phyloP scores from a whole-genome alignment of 1,284 basidiomycete genomes.

The Filobasidium uniguttulatum region DNA sequence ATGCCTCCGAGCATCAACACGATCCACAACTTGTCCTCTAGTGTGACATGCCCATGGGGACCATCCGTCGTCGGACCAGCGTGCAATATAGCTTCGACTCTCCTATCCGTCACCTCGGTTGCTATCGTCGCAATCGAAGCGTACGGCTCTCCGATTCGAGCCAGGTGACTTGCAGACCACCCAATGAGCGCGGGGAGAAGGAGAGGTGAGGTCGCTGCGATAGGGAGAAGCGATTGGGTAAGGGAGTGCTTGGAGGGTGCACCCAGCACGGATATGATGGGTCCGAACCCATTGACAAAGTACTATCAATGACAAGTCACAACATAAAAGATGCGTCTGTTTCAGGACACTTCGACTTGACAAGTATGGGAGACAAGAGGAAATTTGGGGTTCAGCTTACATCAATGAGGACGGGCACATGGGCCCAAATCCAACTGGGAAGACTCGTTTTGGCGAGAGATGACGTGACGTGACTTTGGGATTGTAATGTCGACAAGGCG shows the following conservation, averaged over 20 bases:
- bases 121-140: conserved; percentile 20
- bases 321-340: neutral
- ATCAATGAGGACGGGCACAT: conserved; percentile 9
- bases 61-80: conserved; percentile 15
- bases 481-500: conserved; percentile 3
- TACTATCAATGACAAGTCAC: conserved; percentile 10
- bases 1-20: conserved; percentile 23
- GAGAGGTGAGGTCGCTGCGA: conserved; percentile 20
- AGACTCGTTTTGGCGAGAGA: conserved; percentile 1
- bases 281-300: conserved; percentile 23
- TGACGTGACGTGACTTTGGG: conserved; percentile 5
- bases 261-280: conserved; percentile 22
- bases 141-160: conserved; percentile 20
- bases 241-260: conserved; percentile 19
- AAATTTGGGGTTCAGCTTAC: neutral
- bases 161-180: conserved; percentile 23
- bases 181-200: conserved; percentile 23
- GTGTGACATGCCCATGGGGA: conserved; percentile 7
- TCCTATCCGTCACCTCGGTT: conserved; percentile 20
- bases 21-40: conserved; percentile 24
- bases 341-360: too few species aligned
- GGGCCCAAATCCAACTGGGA: conserved; percentile 10
- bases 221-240: conserved; percentile 19
- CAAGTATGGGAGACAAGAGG: neutral
- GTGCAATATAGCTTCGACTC: conserved; percentile 18